phyloP scores from a whole-genome alignment of 495 filamentous ascomycete species.

The Aspergillus bridgeri region DNA sequence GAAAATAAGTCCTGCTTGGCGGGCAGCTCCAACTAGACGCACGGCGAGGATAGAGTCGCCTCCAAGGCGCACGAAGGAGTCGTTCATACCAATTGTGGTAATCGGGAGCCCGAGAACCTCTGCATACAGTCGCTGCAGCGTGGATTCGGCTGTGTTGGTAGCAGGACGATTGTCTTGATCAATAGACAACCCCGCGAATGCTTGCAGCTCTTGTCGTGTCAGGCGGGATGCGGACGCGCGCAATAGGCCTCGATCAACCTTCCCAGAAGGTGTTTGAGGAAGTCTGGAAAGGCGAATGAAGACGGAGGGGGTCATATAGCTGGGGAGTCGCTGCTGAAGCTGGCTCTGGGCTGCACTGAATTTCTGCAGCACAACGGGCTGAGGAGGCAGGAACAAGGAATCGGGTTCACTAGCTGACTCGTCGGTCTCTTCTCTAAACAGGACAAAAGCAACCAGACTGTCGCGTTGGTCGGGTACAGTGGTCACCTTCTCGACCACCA shows the following conservation, averaged over 20 bases:
- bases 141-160: background rate
- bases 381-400: background rate
- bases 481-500: background rate
- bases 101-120: background rate
- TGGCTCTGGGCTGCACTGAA: background rate
- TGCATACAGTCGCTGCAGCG: background rate
- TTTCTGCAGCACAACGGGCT: background rate
- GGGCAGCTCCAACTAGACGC: constrained; percentile 34
- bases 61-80: constrained; percentile 51
- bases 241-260: constrained; percentile 25
- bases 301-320: constrained; percentile 39
- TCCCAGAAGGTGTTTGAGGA: constrained; percentile 29
- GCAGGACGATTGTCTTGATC: background rate
- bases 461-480: constrained; percentile 10
- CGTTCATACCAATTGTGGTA: background rate
- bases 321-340: constrained; percentile 12
- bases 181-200: background rate
- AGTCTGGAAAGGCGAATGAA: constrained; percentile 31
- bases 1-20: constrained; percentile 17
- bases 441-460: background rate
- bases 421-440: background rate
- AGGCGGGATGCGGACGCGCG: background rate
- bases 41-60: constrained; percentile 52
- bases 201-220: background rate
- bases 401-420: background rate